phyloP scores from a whole-genome alignment of 169 alveolate genomes.

The Babesia bovis region DNA sequence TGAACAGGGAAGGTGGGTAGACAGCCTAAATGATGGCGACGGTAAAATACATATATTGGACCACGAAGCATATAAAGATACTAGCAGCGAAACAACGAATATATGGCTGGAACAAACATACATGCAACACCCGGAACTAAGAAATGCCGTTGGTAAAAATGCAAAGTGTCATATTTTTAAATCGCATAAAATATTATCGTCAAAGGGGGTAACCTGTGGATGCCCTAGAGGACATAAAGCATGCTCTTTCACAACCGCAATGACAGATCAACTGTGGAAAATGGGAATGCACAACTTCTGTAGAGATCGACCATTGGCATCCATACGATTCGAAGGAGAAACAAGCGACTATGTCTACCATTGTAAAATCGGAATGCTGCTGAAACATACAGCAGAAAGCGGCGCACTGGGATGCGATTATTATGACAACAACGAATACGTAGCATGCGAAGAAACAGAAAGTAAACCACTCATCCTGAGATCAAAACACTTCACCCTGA shows the following conservation, averaged over 20 bases:
- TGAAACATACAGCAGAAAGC: constrained; percentile 14
- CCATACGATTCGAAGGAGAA: constrained; percentile 43
- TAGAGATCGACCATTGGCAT: constrained; percentile 20
- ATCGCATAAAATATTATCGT: constrained; percentile 16
- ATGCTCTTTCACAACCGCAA: constrained; percentile 42
- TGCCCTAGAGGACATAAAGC: constrained; percentile 48
- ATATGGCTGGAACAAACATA: constrained; percentile 45
- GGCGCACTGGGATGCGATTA: constrained; percentile 37
- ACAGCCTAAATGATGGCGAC: constrained; percentile 20
- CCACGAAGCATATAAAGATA: constrained; percentile 10
- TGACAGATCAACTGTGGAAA: constrained; percentile 17
- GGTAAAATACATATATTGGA: constrained; percentile 1
- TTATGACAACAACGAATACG: constrained; percentile 56
- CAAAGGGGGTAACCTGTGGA: constrained; percentile 40
- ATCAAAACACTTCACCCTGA: constrained; percentile 22
- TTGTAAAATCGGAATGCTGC: constrained; percentile 60
- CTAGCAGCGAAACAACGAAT: not conserved
- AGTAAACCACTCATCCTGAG: constrained; percentile 22
- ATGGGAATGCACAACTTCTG: constrained; percentile 42
- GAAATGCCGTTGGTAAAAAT: not conserved
- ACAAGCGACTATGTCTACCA: constrained; percentile 36
- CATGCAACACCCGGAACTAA: constrained; percentile 40
- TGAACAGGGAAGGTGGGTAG: constrained; percentile 31
- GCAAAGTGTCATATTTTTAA: constrained; percentile 34
- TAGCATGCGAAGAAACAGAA: constrained; percentile 30